These are phyloP conservation scores for Auricularia cornea DNA, from an alignment of 768 basidiomycete species.

Conservation along the genomic window DNA sequence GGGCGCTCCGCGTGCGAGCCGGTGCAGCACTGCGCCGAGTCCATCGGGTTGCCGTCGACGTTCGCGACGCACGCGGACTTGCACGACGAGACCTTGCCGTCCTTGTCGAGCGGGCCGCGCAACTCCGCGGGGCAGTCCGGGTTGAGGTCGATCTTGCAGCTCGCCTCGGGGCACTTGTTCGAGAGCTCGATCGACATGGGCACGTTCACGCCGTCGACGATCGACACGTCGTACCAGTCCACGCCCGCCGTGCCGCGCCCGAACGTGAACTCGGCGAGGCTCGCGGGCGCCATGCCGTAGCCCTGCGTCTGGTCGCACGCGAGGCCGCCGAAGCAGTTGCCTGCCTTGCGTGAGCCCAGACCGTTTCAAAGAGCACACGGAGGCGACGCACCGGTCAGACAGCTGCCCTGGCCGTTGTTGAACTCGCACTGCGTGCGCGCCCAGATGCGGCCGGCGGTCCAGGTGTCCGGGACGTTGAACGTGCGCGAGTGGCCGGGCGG, in stretches of 20 bases:
- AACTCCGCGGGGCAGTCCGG: not conserved
- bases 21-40: not conserved
- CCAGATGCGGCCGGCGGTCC: not conserved
- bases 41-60: not conserved
- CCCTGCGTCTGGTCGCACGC: not conserved
- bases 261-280: not conserved
- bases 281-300: not conserved
- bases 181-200: not conserved
- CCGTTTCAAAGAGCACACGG: no score
- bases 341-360: not conserved
- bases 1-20: not conserved
- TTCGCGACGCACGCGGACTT: not conserved
- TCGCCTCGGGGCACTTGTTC: not conserved
- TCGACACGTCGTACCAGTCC: not conserved
- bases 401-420: not conserved
- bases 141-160: not conserved
- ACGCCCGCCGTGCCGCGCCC: not conserved
- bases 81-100: not conserved
- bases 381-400: not conserved
- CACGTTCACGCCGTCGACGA: not conserved
- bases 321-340: slow-evolving; percentile 1
- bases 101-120: not conserved
- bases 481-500: not conserved
- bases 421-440: not conserved
- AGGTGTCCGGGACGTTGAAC: not conserved